These are phyloP conservation scores for Nepenthes alata DNA, from an alignment of 179 eudicot genomes.

Conservation along the genomic window DNA sequence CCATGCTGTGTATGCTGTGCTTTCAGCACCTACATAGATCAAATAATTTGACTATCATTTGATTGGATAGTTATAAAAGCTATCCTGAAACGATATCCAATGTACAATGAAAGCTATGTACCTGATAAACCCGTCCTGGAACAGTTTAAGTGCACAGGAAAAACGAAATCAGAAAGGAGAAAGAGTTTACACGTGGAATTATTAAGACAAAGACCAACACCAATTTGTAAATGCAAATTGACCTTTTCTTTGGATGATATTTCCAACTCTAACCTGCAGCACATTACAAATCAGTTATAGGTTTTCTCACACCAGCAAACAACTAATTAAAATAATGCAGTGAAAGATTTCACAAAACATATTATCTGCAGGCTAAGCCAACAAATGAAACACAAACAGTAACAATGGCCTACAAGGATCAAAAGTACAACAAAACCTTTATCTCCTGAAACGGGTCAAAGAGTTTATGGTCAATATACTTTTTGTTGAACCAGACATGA, in stretches of 20 bases:
- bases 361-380: too few species aligned
- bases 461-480: too few species aligned
- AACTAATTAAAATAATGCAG: not conserved
- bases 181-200: not conserved
- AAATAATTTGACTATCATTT: not conserved
- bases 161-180: not conserved
- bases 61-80: not conserved
- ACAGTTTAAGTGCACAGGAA: not conserved
- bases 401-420: too few species aligned
- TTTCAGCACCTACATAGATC: slow-evolving; percentile 48
- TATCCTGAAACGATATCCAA: not conserved
- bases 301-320: not conserved
- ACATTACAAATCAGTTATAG: not conserved
- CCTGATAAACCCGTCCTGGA: slow-evolving; percentile 26
- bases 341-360: too few species aligned
- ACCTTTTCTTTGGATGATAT: slow-evolving; percentile 70
- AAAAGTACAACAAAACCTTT: too few species aligned
- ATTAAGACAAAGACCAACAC: not conserved
- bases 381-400: too few species aligned
- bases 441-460: too few species aligned
- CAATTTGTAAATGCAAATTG: slow-evolving; percentile 5
- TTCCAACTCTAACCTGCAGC: slow-evolving; percentile 66
- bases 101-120: not conserved
- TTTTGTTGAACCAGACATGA: too few species aligned
- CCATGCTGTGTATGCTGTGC: slow-evolving; percentile 88